Evolutionary conservation across 345 rosid genomes (phyloP), one percentile per base, ranked within the genome.

Genomic region (Sonneratia caseolaris): DNA sequence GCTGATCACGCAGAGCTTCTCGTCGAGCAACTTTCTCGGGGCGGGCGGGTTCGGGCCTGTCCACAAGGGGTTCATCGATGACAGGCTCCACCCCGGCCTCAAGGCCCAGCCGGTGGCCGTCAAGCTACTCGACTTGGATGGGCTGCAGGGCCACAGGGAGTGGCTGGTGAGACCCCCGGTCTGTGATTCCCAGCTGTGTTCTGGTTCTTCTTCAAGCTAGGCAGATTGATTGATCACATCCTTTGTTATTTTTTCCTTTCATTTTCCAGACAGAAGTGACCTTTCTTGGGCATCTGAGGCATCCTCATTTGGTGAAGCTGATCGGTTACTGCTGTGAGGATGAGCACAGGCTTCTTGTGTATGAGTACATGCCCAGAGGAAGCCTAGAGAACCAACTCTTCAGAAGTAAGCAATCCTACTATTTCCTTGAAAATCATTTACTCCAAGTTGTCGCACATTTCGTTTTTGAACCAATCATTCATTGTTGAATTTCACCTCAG

Each of bases 41-140:
- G 96, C 89, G 79, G 98, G 98, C 38, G 98, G 98, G 74, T 93
- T 93, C 32, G 98, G 98, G 49, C 92, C 86, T 0, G 98, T 93
- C 49, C 91, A 93, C 35, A 93, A 93, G 55, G 98, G 97, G 0
- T 93, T 93, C 78, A 74, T 93, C 9, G 98, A 93, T 69, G 98
- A 93, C 59, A 89, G 88, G 81, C 88, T 93, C 57, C 82, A 91
- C 62, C 92, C 88, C 37, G 93, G 98, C 48, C 82, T 93, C 76
- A 83, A 85, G 75, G 92, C 96, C 42, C 97, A 89, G 75, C 89
- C 98, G 16, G 98, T 93, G 0, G 98, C 98, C 6, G 97, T 93
- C 27, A 93, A 93, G 85, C 81, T 80, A 15, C 73, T 93, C 70
- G 92, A 93, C 73, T 84, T 85, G 72, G 97, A 93, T 3, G 97